Conservation (phyloP, 1,284 basidiomycete genomes). For the Malassezia nana region DNA sequence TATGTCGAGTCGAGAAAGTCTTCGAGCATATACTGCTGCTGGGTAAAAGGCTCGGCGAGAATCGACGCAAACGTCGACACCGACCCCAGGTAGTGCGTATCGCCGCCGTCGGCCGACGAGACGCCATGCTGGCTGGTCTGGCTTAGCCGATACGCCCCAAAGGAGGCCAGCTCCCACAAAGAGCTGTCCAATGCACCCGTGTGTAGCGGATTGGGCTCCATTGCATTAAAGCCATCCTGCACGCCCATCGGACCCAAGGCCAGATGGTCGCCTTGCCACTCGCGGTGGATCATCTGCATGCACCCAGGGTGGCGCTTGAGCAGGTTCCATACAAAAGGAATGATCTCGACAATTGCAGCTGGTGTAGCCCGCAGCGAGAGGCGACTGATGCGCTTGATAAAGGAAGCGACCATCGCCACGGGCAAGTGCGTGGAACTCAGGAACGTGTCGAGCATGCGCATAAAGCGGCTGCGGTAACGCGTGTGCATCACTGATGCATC, state of each 20-base stretch:
- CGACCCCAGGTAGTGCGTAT: constrained; percentile 71
- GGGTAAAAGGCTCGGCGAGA: constrained; percentile 83
- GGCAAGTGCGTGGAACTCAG: constrained; percentile 84
- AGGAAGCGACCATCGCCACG: constrained; percentile 77
- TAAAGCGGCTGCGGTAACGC: constrained; percentile 85
- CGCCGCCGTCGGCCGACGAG: constrained; percentile 20
- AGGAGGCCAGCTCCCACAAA: constrained; percentile 78
- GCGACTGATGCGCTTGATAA: constrained; percentile 79
- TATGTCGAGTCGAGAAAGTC: constrained; percentile 97
- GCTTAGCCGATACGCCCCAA: constrained; percentile 50
- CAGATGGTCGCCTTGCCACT: constrained; percentile 35
- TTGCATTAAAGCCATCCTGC: constrained; percentile 53
- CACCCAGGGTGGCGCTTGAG: constrained; percentile 82
- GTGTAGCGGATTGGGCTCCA: constrained; percentile 64
- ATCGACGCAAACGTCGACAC: constrained; percentile 76
- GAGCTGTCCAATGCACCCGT: constrained; percentile 75
- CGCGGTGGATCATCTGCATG: constrained; percentile 78
- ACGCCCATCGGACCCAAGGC: constrained; percentile 33
- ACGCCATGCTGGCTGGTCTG: constrained; percentile 10
- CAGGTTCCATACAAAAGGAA: constrained; percentile 90
- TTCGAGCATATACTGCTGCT: constrained; percentile 77
- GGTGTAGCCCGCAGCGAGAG: constrained; percentile 77
- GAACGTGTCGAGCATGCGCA: constrained; percentile 82
- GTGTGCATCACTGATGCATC: constrained; percentile 67
- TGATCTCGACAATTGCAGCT: constrained; percentile 74